Base-by-base conservation (phyloP, 208 protist genomes). In the Trypanosoma cruzi region DNA sequence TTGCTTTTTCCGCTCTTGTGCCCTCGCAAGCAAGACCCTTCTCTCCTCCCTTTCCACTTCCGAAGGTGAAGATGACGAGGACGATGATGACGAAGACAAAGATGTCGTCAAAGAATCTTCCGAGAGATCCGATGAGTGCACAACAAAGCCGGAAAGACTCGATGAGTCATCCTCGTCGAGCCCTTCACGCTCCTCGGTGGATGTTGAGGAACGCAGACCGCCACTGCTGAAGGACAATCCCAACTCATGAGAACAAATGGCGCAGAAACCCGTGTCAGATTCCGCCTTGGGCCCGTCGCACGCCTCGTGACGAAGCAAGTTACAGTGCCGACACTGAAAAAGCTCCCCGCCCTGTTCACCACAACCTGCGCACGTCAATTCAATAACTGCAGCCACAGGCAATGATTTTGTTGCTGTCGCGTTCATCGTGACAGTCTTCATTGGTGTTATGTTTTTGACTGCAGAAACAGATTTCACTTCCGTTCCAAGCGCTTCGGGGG, bases 151-250 rank as follows among this genome's bases (percentile, higher is more conserved):
- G 11, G 80, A 87, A 36, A 87, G 63, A 57, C 80, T 86, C 48
- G 74, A 85, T 76, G 77, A 10, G 37, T 67, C 68, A 73, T 74
- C 32, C 24, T 63, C 42, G 4, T 16, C 50, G 8, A 54, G 18
- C 26, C 68, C 75, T 29, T 44, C 77, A 14, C 89, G 73, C 78
- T 92, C 89, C 46, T 82, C 84, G 2, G 84, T 88, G n/a, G 81
- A 88, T 4, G 89, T 92, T 24, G 81, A 83, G 72, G 79, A 87
- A 74, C 78, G 78, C 40, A 92, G 71, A 49, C 81, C 82, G 26
- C 57, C 48, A 26, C 22, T 62, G 44, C 66, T 75, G 40, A 49
- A 20, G 8, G 37, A 44, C 14, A 78, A 34, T 10, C 72, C 53
- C 52, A 84, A 37, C 31, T 58, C 70, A 16, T 61, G 46, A 14